A percentile compares a stretch with the other conserved stretches of the same genome.
phyloP scores from a whole-genome alignment of 1,284 basidiomycete species.

The Ceratobasidium papillatum region DNA sequence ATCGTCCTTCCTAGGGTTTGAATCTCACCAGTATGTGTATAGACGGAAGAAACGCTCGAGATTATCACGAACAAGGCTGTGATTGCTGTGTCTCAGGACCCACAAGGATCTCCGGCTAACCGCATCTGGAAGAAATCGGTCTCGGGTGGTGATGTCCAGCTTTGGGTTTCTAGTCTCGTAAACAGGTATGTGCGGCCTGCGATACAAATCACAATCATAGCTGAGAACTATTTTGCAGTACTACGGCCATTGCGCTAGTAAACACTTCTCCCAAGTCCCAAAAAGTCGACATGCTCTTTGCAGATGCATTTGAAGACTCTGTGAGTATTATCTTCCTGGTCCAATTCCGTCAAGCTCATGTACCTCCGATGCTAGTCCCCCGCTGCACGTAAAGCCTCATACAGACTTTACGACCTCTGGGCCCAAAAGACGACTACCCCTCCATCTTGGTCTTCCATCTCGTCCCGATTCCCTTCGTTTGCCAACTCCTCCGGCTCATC shows the following conservation, averaged over 20 bases:
- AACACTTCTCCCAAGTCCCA: conserved; percentile 53
- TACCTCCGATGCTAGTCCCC: conserved; percentile 36
- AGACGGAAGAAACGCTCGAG: conserved; percentile 43
- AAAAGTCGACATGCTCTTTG: conserved; percentile 51
- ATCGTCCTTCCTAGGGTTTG: neutral
- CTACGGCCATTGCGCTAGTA: conserved; percentile 52
- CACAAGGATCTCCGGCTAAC: conserved; percentile 38
- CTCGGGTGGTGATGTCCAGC: conserved; percentile 38
- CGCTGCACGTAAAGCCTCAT: conserved; percentile 50
- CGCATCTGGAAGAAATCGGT: conserved; percentile 42
- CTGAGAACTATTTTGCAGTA: conserved; percentile 1
- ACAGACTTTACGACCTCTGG: conserved; percentile 54
- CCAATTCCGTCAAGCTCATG: neutral
- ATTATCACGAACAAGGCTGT: conserved; percentile 44
- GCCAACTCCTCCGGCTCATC: neutral
- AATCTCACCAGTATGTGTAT: conserved; percentile 46
- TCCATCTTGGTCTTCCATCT: conserved; percentile 20
- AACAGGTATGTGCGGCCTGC: conserved; percentile 33
- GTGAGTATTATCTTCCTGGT: conserved; percentile 46
- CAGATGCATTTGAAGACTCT: conserved; percentile 53
- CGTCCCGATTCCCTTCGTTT: conserved; percentile 32
- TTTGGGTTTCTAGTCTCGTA: conserved; percentile 39
- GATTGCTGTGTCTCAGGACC: conserved; percentile 43
- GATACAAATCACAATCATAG: neutral
- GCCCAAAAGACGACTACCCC: conserved; percentile 49